Conservation (phyloP, 2,329 filamentous ascomycete species). For the Trichoderma breve region DNA sequence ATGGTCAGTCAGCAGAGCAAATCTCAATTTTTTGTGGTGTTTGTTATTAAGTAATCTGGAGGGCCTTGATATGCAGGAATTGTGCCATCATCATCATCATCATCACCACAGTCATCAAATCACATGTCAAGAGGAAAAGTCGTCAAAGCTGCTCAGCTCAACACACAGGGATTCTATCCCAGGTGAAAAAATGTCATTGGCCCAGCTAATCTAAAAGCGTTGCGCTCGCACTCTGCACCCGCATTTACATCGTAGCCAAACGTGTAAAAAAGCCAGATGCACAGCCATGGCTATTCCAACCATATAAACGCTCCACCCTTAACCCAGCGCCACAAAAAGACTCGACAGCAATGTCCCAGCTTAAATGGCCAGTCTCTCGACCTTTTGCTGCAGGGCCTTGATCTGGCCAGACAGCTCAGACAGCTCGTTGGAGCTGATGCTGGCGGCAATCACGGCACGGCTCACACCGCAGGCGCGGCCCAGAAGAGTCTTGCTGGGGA, state of each 20-base stretch:
- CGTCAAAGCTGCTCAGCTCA: background rate
- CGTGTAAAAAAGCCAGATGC: background rate
- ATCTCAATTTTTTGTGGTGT: background rate
- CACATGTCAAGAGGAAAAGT: background rate
- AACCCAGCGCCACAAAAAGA: background rate
- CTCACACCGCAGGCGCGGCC: constrained; percentile 88
- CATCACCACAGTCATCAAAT: background rate
- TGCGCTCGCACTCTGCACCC: background rate
- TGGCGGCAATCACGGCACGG: constrained; percentile 80
- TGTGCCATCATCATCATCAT: background rate
- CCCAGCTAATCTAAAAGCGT: background rate
- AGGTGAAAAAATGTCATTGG: constrained; percentile 15
- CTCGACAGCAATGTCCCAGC: background rate
- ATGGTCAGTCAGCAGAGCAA: background rate
- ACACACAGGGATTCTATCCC: background rate
- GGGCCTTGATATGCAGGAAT: background rate
- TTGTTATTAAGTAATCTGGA: background rate
- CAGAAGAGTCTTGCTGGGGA: constrained; percentile 77
- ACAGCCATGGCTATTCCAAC: background rate
- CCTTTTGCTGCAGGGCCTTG: constrained; percentile 85
- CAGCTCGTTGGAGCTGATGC: constrained; percentile 89
- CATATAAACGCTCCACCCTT: background rate
- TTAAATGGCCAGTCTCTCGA: constrained; percentile 92
- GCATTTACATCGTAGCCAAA: background rate
- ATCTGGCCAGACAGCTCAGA: constrained; percentile 87